A percentile compares a stretch with the other conserved stretches of the same genome.
phyloP scores from a whole-genome alignment of 768 basidiomycete genomes.

The Cubamyces lactineus region DNA sequence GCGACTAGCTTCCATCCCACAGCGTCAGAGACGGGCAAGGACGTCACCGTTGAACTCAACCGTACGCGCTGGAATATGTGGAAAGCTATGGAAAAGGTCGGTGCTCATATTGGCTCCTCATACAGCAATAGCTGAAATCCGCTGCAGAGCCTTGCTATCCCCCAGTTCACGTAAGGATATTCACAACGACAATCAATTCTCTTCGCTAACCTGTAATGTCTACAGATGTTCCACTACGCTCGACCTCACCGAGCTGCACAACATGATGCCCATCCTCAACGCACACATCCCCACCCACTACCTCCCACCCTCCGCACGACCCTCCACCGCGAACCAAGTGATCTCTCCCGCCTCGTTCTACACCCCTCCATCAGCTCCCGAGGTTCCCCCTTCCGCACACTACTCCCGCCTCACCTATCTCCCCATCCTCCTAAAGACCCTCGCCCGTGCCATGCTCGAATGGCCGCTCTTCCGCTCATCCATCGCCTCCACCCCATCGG shows the following conservation, averaged over 20 bases:
- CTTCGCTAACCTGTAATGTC: slow-evolving; percentile 5
- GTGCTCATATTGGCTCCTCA: slow-evolving; percentile 1
- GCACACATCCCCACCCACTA: slow-evolving; percentile 67
- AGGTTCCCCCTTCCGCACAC: slow-evolving; percentile 54
- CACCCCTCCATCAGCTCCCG: slow-evolving; percentile 43
- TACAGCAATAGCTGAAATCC: neutral
- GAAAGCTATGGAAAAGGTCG: slow-evolving; percentile 85
- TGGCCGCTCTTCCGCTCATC: slow-evolving; percentile 86
- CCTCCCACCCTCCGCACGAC: slow-evolving; percentile 47
- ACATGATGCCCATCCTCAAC: slow-evolving; percentile 65
- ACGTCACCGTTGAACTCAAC: slow-evolving; percentile 70
- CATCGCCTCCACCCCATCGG: slow-evolving; percentile 49
- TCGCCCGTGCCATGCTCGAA: slow-evolving; percentile 77
- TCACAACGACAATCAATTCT: neutral
- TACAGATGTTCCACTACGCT: slow-evolving; percentile 71
- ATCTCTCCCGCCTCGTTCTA: slow-evolving; percentile 46
- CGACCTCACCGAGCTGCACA: slow-evolving; percentile 72
- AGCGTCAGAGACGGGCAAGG: slow-evolving; percentile 35
- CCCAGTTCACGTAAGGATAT: slow-evolving; percentile 73
- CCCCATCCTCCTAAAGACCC: slow-evolving; percentile 81
- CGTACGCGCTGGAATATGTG: slow-evolving; percentile 85
- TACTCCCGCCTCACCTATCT: slow-evolving; percentile 78
- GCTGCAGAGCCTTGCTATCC: slow-evolving; percentile 77
- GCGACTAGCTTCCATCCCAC: slow-evolving; percentile 5
- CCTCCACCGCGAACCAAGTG: slow-evolving; percentile 36